Evolutionary conservation across 2,329 filamentous ascomycete genomes (phyloP).

Genomic region (Ophiostoma australiae): DNA sequence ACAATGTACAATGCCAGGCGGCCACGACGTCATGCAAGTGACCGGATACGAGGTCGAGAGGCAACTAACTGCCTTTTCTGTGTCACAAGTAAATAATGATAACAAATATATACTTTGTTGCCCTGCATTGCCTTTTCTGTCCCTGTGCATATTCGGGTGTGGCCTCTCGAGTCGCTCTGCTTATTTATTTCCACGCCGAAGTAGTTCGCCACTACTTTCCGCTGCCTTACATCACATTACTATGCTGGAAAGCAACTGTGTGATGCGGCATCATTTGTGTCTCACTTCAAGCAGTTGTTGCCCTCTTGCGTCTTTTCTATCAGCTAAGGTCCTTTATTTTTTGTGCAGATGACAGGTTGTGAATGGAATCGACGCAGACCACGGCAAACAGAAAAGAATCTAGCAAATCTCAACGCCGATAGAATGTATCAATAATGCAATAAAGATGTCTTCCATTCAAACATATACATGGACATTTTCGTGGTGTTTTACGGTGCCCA

Average conservation of each 20-base stretch:
- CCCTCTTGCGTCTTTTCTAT: neutral
- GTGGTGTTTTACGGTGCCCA: neutral
- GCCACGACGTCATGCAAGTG: conserved; percentile 7
- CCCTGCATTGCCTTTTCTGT: neutral
- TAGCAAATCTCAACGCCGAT: no score
- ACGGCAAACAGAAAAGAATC: neutral
- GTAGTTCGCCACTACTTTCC: no score
- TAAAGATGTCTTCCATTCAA: neutral
- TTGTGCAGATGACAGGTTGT: no score
- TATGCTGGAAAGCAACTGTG: neutral
- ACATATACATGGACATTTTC: neutral
- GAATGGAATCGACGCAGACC: no score
- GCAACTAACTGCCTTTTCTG: neutral
- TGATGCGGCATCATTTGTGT: neutral
- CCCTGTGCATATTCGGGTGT: neutral
- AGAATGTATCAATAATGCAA: neutral
- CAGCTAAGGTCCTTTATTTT: neutral
- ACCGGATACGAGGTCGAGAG: neutral
- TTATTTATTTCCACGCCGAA: no score
- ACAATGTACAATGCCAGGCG: neutral
- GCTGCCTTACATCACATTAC: neutral
- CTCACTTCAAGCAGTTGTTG: neutral
- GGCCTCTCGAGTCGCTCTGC: neutral
- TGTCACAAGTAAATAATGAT: neutral
- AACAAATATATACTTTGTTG: neutral